Evolutionary conservation across 257 asterid species (phyloP).

Genomic region (Fraxinus quadrangulata): DNA sequence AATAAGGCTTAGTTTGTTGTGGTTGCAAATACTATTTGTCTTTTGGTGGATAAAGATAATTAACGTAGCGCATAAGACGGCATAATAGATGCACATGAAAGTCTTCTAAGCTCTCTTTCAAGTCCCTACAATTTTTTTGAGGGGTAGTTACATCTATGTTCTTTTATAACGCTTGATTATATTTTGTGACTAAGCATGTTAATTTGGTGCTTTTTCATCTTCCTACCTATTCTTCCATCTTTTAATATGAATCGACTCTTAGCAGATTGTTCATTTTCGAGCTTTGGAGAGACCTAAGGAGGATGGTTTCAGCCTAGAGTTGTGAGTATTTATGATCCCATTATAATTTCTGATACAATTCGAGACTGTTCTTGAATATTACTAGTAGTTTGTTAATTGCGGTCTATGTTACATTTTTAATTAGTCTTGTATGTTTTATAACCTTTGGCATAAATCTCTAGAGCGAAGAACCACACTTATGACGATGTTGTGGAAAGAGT

Average conservation of each 20-base stretch:
- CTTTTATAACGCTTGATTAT: not conserved
- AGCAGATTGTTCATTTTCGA: constrained; percentile 91
- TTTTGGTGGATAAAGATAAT: not conserved
- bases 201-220: constrained; percentile 3
- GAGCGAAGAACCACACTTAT: constrained; percentile 89
- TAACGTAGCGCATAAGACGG: not conserved
- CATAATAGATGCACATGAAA: not conserved
- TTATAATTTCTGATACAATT: not conserved
- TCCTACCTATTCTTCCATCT: not conserved
- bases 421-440: constrained; percentile 4
- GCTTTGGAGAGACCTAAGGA: constrained; percentile 89
- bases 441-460: constrained; percentile 36
- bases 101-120: not conserved
- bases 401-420: not conserved
- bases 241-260: constrained; percentile 7
- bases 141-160: not conserved
- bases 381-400: constrained; percentile 24
- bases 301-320: constrained; percentile 84
- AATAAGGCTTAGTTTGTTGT: not conserved
- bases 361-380: constrained; percentile 15
- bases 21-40: not conserved
- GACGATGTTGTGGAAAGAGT: constrained; percentile 96
- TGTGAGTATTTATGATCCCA: constrained; percentile 53
- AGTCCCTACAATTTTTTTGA: not conserved
- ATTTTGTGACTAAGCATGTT: not conserved